phyloP scores from a whole-genome alignment of 2,329 filamentous ascomycete species.

The Penicillium sp. region DNA sequence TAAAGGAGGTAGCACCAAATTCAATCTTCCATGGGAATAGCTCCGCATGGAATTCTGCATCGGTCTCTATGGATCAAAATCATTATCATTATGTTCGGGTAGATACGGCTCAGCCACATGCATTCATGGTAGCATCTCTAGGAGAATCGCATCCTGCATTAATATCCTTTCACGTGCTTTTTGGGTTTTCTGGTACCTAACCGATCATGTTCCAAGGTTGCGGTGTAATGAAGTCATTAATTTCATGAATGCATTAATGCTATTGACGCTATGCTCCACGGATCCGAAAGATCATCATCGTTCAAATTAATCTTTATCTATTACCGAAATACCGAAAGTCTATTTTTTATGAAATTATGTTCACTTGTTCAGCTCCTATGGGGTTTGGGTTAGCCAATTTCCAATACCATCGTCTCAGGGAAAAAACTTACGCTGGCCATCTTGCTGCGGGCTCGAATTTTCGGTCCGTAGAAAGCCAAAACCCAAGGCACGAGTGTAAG shows the following conservation, averaged over 20 bases:
- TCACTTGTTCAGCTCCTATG: constrained; percentile 1
- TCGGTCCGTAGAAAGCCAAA: constrained; percentile 74
- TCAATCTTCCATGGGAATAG: background rate
- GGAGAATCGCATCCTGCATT: background rate
- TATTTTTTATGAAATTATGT: background rate
- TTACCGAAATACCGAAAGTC: background rate
- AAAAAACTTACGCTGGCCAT: constrained; percentile 63
- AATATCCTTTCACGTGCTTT: background rate
- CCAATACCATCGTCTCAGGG: no score
- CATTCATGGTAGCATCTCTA: background rate
- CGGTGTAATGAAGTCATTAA: background rate
- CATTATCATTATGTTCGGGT: background rate
- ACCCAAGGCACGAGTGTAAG: constrained; percentile 87
- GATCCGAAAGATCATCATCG: background rate
- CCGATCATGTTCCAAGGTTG: background rate
- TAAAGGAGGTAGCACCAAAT: background rate
- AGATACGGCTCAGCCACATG: background rate
- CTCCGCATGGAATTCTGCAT: background rate
- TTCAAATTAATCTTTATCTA: constrained; percentile 8
- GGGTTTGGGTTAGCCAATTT: background rate
- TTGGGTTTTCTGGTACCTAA: background rate
- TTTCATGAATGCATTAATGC: background rate
- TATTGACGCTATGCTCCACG: background rate
- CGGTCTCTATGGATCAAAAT: background rate
- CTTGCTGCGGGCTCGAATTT: constrained; percentile 72